Percentiles rank a stretch among this genome's conserved stretches.
phyloP scores from a whole-genome alignment of 495 filamentous ascomycete genomes.

The Annulohypoxylon stygium region DNA sequence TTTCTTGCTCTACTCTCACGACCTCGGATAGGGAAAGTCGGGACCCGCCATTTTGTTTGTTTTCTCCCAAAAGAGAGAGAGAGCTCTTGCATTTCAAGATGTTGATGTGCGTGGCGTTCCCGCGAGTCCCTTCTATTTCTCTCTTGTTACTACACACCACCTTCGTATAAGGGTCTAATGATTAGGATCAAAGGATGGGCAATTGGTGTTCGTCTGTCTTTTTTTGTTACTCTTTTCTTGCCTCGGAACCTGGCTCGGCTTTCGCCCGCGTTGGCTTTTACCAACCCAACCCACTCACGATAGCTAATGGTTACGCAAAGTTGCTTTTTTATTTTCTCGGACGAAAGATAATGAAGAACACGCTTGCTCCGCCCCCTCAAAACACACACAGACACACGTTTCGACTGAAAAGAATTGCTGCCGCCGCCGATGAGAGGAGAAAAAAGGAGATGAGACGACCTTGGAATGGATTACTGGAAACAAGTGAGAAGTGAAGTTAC shows the following conservation, averaged over 20 bases:
- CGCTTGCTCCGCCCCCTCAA: not conserved
- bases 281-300: not conserved
- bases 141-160: slow-evolving; percentile 6
- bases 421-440: not conserved
- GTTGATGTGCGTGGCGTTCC: slow-evolving; percentile 30
- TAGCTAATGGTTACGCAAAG: slow-evolving; percentile 23
- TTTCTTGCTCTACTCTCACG: slow-evolving; percentile 33
- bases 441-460: slow-evolving; percentile 12
- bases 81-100: slow-evolving; percentile 34
- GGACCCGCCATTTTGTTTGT: slow-evolving; percentile 2
- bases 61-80: slow-evolving; percentile 21
- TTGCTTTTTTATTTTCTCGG: slow-evolving; percentile 1
- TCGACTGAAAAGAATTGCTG: not conserved
- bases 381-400: not conserved
- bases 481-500: slow-evolving; percentile 18
- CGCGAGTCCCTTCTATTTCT: slow-evolving; percentile 28
- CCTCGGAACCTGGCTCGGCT: slow-evolving; percentile 22
- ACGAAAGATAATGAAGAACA: not conserved
- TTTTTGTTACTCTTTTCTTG: not conserved
- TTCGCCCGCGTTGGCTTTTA: not conserved
- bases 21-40: slow-evolving; percentile 33
- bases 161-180: slow-evolving; percentile 45
- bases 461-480: slow-evolving; percentile 33
- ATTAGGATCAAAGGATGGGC: slow-evolving; percentile 35
- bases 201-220: slow-evolving; percentile 10